phyloP scores from a whole-genome alignment of 2,329 filamentous ascomycete genomes.

The Lecanoromycetidae sp. region DNA sequence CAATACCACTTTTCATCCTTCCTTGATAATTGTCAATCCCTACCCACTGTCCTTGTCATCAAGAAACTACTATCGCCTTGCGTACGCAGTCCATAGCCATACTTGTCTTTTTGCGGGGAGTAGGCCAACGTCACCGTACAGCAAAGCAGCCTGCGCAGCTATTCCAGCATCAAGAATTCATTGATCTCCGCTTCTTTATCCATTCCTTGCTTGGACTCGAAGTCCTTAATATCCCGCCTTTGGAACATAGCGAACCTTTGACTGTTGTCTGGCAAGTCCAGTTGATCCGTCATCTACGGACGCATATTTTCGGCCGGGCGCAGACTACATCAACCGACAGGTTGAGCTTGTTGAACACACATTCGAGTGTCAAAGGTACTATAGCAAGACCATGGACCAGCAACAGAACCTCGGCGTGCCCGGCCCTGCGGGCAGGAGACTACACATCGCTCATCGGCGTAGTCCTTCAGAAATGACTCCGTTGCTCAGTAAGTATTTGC shows the following conservation, averaged over 20 bases:
- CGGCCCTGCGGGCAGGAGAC: conserved; percentile 72
- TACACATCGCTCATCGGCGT: conserved; percentile 94
- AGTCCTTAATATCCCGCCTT: not conserved
- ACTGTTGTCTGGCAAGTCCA: conserved; percentile 4
- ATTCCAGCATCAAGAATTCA: conserved; percentile 9
- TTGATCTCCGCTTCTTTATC: conserved; percentile 13
- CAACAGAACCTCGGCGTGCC: conserved; percentile 44
- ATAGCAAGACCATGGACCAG: conserved; percentile 45
- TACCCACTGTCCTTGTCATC: conserved; percentile 5
- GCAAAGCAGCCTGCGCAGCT: conserved; percentile 7
- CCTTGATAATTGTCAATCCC: conserved; percentile 11
- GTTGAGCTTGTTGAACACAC: not conserved
- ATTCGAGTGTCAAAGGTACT: not conserved
- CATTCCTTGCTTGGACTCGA: conserved; percentile 3
- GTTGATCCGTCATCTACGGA: not conserved
- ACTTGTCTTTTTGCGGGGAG: conserved; percentile 13
- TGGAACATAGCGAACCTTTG: too few species aligned
- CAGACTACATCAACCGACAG: not conserved
- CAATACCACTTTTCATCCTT: conserved; percentile 7
- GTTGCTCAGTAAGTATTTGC: conserved; percentile 72
- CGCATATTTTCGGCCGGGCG: not conserved
- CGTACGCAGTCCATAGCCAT: not conserved
- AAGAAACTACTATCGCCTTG: conserved; percentile 7
- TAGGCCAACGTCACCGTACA: conserved; percentile 16
- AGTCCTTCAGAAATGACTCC: conserved; percentile 96